These are phyloP conservation scores for Suillus cothurnatus DNA, from an alignment of 768 basidiomycete species.

Conservation along the genomic window DNA sequence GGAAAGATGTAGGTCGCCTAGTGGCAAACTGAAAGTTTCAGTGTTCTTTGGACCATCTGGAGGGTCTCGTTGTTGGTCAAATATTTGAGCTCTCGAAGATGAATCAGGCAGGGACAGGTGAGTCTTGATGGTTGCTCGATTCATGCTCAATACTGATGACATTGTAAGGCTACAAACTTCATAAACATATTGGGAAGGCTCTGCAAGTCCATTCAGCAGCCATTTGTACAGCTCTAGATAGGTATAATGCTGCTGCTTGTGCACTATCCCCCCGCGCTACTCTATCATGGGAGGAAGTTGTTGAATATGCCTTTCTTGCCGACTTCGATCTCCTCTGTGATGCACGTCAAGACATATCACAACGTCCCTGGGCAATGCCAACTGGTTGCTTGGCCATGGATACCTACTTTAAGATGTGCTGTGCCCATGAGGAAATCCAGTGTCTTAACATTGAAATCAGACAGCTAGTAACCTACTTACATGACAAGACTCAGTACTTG, in stretches of 20 bases:
- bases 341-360: background rate
- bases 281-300: background rate
- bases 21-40: conserved; percentile 10
- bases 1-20: conserved; percentile 6
- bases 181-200: background rate
- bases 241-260: background rate
- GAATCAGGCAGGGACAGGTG: conserved; percentile 27
- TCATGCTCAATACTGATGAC: no score
- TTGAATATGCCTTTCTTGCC: background rate
- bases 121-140: conserved; percentile 5
- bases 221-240: background rate
- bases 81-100: conserved; percentile 26
- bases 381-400: background rate
- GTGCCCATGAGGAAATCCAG: background rate
- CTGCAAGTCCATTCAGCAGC: background rate
- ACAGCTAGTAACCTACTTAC: no score
- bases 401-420: background rate
- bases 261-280: background rate
- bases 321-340: background rate
- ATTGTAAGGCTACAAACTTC: background rate
- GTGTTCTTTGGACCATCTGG: conserved; percentile 16
- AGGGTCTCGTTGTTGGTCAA: conserved; percentile 18
- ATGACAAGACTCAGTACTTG: no score
- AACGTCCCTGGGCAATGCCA: background rate
- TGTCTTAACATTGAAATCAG: no score